A percentile compares a stretch with the other conserved stretches of the same genome.
These are phyloP conservation scores for Barnettozyma salicaria DNA, from an alignment of 805 yeast species.

Conservation along the genomic window DNA sequence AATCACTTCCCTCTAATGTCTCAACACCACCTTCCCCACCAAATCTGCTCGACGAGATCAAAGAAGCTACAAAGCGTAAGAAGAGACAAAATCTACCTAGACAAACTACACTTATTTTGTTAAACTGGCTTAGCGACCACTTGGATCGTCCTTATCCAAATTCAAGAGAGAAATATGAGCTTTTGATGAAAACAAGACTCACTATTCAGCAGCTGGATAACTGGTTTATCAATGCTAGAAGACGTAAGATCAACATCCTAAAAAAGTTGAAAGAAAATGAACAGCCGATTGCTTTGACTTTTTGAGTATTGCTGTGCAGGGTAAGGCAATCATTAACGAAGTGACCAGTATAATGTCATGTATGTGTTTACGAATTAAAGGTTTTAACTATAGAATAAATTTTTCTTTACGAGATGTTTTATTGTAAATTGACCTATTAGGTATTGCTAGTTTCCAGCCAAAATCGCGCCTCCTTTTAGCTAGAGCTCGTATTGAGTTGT, in stretches of 20 bases:
- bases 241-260: conserved; percentile 49
- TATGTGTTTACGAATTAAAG: too few relatives aligned
- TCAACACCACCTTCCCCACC: conserved; percentile 10
- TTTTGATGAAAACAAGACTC: conserved; percentile 66
- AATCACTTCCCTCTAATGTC: conserved; percentile 1
- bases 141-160: conserved; percentile 80
- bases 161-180: conserved; percentile 64
- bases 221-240: conserved; percentile 85
- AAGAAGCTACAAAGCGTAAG: conserved; percentile 22
- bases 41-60: conserved; percentile 9
- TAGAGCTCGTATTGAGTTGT: too few relatives aligned
- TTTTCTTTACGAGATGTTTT: too few relatives aligned
- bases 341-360: too few relatives aligned
- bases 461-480: too few relatives aligned
- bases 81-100: conserved; percentile 74
- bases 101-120: conserved; percentile 62
- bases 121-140: conserved; percentile 70
- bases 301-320: conserved; percentile 21
- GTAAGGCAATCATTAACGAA: too few relatives aligned
- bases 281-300: conserved; percentile 23
- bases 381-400: too few relatives aligned
- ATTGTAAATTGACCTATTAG: too few relatives aligned
- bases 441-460: too few relatives aligned
- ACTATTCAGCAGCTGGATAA: conserved; percentile 76
- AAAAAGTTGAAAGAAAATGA: conserved; percentile 25